Evolutionary conservation across 2,329 filamentous ascomycete species (phyloP).

Genomic region (Apiospora saccharicola): DNA sequence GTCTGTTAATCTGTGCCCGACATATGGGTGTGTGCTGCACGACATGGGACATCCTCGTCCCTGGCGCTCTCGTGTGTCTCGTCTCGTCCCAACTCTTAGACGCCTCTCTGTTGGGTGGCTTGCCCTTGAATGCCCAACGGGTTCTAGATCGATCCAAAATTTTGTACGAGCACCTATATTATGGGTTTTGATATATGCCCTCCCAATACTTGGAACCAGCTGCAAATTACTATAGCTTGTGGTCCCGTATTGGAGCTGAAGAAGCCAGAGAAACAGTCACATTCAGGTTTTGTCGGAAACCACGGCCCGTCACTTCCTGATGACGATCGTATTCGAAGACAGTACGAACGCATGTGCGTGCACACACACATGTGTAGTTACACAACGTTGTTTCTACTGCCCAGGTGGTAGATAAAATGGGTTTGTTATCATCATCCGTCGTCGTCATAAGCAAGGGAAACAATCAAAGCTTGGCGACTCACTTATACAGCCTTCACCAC

Average conservation of each 20-base stretch:
- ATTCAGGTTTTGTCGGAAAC: background rate
- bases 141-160: background rate
- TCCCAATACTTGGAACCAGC: background rate
- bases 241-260: background rate
- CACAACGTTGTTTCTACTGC: background rate
- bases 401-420: background rate
- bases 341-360: background rate
- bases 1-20: background rate
- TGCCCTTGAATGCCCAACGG: background rate
- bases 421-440: background rate
- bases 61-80: background rate
- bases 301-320: background rate
- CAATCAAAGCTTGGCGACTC: background rate
- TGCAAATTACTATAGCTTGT: background rate
- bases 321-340: background rate
- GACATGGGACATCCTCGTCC: background rate
- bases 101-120: background rate
- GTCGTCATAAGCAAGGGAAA: background rate
- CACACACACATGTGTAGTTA: background rate
- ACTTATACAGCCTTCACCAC: background rate
- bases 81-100: slow-evolving; percentile 7
- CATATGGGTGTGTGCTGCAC: slow-evolving; percentile 13
- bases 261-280: too few relatives aligned
- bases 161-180: background rate
- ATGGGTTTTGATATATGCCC: background rate